Evolutionary conservation across 441 rosid genomes (phyloP).

Genomic region (Adansonia gregorii): DNA sequence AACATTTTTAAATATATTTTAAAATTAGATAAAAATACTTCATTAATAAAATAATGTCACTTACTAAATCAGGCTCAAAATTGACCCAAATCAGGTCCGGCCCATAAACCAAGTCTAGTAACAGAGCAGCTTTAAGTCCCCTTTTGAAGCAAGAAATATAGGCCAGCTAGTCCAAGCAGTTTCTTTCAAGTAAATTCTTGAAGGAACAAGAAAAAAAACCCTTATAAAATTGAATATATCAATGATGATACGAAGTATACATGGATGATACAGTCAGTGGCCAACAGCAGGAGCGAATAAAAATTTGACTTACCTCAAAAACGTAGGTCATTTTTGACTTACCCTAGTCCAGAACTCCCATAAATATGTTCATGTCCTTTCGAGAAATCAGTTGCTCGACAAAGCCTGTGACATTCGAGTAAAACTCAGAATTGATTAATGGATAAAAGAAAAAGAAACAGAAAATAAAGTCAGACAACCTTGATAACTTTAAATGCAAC

Average conservation of each 20-base stretch:
- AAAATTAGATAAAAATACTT: background rate
- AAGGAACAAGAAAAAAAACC: background rate
- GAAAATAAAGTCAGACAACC: conserved; percentile 15
- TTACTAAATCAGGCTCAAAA: background rate
- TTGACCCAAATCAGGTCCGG: background rate
- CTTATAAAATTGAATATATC: conserved; percentile 18
- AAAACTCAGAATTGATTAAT: background rate
- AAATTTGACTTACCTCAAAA: conserved; percentile 27
- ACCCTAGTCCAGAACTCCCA: conserved; percentile 4
- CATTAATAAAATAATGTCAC: background rate
- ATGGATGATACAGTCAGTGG: conserved; percentile 35
- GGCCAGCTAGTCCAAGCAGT: background rate
- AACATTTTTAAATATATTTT: background rate
- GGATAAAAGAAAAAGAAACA: background rate
- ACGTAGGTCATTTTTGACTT: conserved; percentile 16
- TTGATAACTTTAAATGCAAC: conserved; percentile 46
- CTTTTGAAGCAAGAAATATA: background rate
- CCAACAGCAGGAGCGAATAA: conserved; percentile 1
- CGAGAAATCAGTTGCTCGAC: background rate
- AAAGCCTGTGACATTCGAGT: conserved; percentile 21
- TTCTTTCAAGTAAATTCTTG: background rate
- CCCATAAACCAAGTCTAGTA: background rate
- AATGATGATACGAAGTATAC: conserved; percentile 30
- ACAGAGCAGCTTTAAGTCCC: background rate
- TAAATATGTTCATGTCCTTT: background rate